Conservation (phyloP, 768 basidiomycete genomes). For the Serendipita indica region DNA sequence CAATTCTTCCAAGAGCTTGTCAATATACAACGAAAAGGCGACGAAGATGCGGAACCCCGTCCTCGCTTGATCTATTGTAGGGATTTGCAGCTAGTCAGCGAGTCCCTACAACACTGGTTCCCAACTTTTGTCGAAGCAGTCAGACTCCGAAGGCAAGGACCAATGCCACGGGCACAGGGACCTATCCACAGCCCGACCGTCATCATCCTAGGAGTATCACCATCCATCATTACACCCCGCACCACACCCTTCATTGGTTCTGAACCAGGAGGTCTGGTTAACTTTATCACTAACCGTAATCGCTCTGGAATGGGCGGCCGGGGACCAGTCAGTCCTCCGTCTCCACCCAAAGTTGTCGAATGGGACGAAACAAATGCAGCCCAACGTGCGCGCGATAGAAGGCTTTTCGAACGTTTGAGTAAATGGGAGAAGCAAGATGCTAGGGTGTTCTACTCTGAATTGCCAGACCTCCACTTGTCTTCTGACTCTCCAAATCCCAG, state of each 20-base stretch:
- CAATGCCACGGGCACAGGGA: conserved; percentile 43
- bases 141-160: conserved; percentile 54
- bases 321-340: conserved; percentile 3
- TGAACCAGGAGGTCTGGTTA: conserved; percentile 16
- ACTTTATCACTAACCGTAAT: conserved; percentile 32
- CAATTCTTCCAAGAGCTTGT: conserved; percentile 66
- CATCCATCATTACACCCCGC: conserved; percentile 44
- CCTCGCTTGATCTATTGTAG: conserved; percentile 76
- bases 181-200: conserved; percentile 54
- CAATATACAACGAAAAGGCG: conserved; percentile 32
- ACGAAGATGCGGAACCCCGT: conserved; percentile 18
- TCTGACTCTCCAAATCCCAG: background rate
- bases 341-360: conserved; percentile 22
- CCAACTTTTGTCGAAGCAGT: conserved; percentile 65
- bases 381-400: conserved; percentile 52
- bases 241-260: conserved; percentile 21
- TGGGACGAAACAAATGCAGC: conserved; percentile 56
- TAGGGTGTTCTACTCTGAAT: conserved; percentile 39
- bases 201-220: conserved; percentile 79
- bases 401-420: conserved; percentile 52
- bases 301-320: conserved; percentile 15
- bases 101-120: conserved; percentile 65
- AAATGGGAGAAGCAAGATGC: conserved; percentile 59
- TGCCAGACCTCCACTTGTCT: conserved; percentile 36
- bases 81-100: conserved; percentile 61